phyloP scores from a whole-genome alignment of 306 rosid genomes.

The Geum urbanum region DNA sequence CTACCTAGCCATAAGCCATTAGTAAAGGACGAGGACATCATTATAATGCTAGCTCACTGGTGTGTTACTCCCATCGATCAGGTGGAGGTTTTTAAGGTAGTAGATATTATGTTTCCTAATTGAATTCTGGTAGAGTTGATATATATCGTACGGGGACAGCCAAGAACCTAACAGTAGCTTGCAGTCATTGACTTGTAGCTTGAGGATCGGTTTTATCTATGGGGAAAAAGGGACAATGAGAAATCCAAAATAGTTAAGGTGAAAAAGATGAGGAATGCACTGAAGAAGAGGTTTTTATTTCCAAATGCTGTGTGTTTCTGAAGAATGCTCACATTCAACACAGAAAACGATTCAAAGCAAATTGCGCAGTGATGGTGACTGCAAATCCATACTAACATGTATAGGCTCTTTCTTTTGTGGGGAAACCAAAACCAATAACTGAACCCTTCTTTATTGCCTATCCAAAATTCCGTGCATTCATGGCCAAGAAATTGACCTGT shows the following conservation, averaged over 20 bases:
- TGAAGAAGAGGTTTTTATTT: slow-evolving; percentile 1
- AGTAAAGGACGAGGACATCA: not conserved
- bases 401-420: not conserved
- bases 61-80: slow-evolving; percentile 2
- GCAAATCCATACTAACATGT: not conserved
- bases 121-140: not conserved
- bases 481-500: slow-evolving; percentile 8
- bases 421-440: slow-evolving; percentile 17
- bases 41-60: not conserved
- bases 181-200: not conserved
- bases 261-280: not conserved
- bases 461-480: slow-evolving; percentile 19
- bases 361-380: slow-evolving; percentile 16
- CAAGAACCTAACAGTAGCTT: not conserved
- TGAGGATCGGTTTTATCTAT: not conserved
- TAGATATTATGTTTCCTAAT: not conserved
- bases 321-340: not conserved
- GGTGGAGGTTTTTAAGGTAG: not conserved
- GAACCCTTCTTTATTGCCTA: slow-evolving; percentile 11
- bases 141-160: not conserved
- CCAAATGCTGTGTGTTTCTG: slow-evolving; percentile 2
- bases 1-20: not conserved
- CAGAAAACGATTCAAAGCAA: slow-evolving; percentile 6
- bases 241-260: not conserved
- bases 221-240: not conserved